These are phyloP conservation scores for Blastobotrys apis DNA, from an alignment of 1,139 yeast genomes.

Conservation along the genomic window DNA sequence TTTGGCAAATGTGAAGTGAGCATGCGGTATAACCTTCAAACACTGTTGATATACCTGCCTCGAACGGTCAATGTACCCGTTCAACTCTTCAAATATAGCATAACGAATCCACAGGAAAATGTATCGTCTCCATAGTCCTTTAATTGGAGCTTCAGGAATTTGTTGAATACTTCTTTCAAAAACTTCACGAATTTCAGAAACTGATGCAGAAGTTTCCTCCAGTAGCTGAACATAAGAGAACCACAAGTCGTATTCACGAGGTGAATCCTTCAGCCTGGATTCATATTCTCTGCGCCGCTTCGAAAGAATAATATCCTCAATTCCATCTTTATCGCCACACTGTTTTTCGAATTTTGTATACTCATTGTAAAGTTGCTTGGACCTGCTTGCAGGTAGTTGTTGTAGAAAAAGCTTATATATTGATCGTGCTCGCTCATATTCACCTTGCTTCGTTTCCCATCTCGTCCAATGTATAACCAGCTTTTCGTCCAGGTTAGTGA, in stretches of 20 bases:
- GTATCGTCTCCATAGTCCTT: slow-evolving; percentile 59
- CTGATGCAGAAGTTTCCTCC: slow-evolving; percentile 36
- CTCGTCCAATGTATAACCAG: slow-evolving; percentile 55
- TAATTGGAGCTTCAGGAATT: slow-evolving; percentile 37
- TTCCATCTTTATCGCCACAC: slow-evolving; percentile 52
- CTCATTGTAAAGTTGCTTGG: slow-evolving; percentile 43
- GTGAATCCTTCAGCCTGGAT: slow-evolving; percentile 42
- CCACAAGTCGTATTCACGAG: slow-evolving; percentile 73
- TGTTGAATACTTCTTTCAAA: slow-evolving; percentile 49
- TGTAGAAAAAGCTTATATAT: slow-evolving; percentile 55
- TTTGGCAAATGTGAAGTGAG: slow-evolving; percentile 60
- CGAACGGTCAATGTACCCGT: slow-evolving; percentile 41
- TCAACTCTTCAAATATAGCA: slow-evolving; percentile 60
- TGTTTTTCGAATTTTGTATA: slow-evolving; percentile 61
- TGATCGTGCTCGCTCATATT: slow-evolving; percentile 61
- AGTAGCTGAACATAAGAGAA: slow-evolving; percentile 61
- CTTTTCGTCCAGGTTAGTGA: slow-evolving; percentile 37
- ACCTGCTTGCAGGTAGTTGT: slow-evolving; percentile 43
- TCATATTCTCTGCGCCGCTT: slow-evolving; percentile 59
- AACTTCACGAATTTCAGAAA: slow-evolving; percentile 32
- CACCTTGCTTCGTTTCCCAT: slow-evolving; percentile 66
- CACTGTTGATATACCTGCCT: slow-evolving; percentile 50
- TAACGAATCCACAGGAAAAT: slow-evolving; percentile 66
- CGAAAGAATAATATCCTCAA: slow-evolving; percentile 48
- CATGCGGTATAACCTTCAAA: slow-evolving; percentile 52